Base-by-base conservation (phyloP, 2,329 filamentous ascomycete genomes). In the Salinomyces thailandicus region DNA sequence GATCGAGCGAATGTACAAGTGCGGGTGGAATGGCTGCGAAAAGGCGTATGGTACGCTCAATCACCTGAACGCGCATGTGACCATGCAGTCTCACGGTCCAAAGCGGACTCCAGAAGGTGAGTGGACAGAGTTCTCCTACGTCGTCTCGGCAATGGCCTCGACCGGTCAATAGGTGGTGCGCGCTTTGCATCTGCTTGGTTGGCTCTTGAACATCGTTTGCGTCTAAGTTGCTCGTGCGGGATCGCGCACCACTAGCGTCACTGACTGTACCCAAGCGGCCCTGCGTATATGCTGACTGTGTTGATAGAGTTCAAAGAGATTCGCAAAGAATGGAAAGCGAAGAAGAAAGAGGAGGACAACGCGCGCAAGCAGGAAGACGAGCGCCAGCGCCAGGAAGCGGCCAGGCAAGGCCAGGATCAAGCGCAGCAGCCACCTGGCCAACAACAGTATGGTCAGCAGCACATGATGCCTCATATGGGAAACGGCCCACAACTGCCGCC, bases 1-100 rank as follows among this genome's bases (percentile, higher is more conserved):
- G 60, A 98, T 98, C 52, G 91, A 98, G 68, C 80, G 91, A 57
- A 96, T 98, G 91, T 96, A 98, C 71, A 96, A 96, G 64, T 98
- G 91, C 57, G 91, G 89, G 17, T 96, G 86, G 85, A 89, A 95
- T 48, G 87, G 87, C 6, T 98, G 91, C 57, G 91, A 98, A 63
- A 98, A 98, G 66, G 91, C 91, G 2, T 98, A 98, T 51, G 91
- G 91, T 42, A 98, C 91, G 32, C 66, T 98, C 44, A 98, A 98
- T 62, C 91, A 98, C 60, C 62, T 98, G 50, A 98, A 98, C 57
- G 91, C 91, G 26, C 91, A 98, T 57, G 91, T 98, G 33, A 96
- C 91, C 11, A 96, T 96, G 91, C 91, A 98, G 62, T 91, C 85
- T 43, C 91, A 98, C 53, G 91, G 91, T 8, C 71, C 77, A 49